Evolutionary conservation across 2,329 filamentous ascomycete species (phyloP).

Genomic region (Talaromyces sp.): DNA sequence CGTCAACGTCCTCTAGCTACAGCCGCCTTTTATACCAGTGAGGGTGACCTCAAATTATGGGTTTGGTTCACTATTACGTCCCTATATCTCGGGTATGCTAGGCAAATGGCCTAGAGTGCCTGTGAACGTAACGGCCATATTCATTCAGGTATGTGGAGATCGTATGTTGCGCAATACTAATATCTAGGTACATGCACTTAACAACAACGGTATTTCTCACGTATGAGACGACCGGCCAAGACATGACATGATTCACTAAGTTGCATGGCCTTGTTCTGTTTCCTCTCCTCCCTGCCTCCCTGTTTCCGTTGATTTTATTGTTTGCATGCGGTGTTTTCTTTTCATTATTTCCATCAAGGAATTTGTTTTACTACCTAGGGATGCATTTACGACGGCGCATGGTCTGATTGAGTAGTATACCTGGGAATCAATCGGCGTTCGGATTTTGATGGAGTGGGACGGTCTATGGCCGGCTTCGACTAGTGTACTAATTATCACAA

Average conservation of each 20-base stretch:
- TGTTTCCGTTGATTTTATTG: background rate
- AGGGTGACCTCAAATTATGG: background rate
- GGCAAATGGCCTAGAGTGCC: background rate
- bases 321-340: background rate
- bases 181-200: constrained; percentile 10
- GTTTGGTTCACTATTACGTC: background rate
- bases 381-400: constrained; percentile 8
- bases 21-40: background rate
- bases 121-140: background rate
- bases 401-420: background rate
- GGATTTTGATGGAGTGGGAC: background rate
- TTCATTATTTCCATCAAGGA: constrained; percentile 8
- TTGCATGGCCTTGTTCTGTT: background rate
- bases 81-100: background rate
- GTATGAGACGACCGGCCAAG: background rate
- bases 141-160: constrained; percentile 2
- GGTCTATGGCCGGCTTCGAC: background rate
- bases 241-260: background rate
- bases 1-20: background rate
- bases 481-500: background rate
- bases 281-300: background rate
- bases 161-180: background rate
- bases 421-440: background rate
- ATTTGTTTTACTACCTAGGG: constrained; percentile 2
- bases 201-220: background rate